These are phyloP conservation scores for Rhizopus stolonifer DNA, from an alignment of 371 early-diverging fungal genomes.

Conservation along the genomic window DNA sequence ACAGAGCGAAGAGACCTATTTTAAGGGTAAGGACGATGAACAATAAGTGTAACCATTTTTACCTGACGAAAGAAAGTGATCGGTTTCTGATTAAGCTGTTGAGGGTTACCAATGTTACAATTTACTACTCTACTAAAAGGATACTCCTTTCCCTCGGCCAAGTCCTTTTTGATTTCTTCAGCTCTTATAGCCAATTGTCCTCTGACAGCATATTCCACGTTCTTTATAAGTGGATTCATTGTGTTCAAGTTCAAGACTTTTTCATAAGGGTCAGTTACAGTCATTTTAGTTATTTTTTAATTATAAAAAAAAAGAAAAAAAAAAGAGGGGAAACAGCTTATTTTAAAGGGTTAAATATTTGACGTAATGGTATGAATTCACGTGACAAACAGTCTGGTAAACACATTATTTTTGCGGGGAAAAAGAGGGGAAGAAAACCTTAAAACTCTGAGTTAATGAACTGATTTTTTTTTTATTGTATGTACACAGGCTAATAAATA, in stretches of 20 bases:
- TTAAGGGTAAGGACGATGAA: neutral
- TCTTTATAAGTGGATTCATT: conserved; percentile 72
- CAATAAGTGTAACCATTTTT: no score
- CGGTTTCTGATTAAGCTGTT: conserved; percentile 87
- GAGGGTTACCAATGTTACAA: conserved; percentile 97
- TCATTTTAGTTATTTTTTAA: conserved; percentile 6
- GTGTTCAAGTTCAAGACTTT: conserved; percentile 66
- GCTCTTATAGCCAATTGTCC: conserved; percentile 96
- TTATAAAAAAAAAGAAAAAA: neutral
- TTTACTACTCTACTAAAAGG: conserved; percentile 74
- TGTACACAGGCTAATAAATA: no score
- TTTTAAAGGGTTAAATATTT: no score
- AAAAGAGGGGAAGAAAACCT: neutral
- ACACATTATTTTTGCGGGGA: neutral
- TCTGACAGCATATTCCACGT: conserved; percentile 95
- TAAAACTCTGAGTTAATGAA: no score
- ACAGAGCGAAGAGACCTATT: conserved; percentile 79
- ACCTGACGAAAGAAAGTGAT: conserved; percentile 96
- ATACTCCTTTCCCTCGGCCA: conserved; percentile 45
- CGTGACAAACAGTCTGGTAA: neutral
- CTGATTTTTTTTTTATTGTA: no score
- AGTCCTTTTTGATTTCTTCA: conserved; percentile 47
- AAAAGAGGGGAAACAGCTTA: neutral
- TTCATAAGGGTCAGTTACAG: conserved; percentile 5
- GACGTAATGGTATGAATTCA: conserved; percentile 4